Percentiles rank a stretch among this genome's conserved stretches.
Evolutionary conservation across 306 rosid species (phyloP).

Genomic region (Comarum palustre): DNA sequence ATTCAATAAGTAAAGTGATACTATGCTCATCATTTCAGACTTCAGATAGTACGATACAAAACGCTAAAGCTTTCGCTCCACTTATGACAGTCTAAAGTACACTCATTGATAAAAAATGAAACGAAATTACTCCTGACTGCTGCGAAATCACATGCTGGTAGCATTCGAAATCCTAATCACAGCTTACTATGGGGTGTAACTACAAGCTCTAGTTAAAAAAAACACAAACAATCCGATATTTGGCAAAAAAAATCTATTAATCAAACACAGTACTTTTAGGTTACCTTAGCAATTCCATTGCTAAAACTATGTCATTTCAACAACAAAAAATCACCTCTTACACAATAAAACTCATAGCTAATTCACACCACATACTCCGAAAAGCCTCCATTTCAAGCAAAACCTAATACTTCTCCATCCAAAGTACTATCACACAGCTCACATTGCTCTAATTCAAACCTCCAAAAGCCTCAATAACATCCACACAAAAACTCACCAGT

Average conservation of each 20-base stretch:
- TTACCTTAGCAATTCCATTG: background rate
- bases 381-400: conserved; percentile 6
- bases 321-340: background rate
- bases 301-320: background rate
- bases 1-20: background rate
- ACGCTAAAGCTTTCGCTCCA: background rate
- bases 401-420: background rate
- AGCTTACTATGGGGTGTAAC: background rate
- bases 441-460: conserved; percentile 10
- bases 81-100: background rate
- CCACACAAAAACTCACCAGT: background rate
- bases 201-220: background rate
- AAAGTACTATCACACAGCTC: background rate
- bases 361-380: background rate
- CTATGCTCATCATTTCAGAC: background rate
- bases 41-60: background rate
- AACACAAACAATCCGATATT: background rate
- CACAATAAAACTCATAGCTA: background rate
- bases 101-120: background rate
- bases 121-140: background rate
- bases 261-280: background rate
- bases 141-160: background rate
- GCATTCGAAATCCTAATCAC: background rate
- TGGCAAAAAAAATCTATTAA: background rate
- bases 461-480: background rate